These are phyloP conservation scores for Chlamydomonas urium DNA, from an alignment of 139 green algal genomes.

Conservation along the genomic window DNA sequence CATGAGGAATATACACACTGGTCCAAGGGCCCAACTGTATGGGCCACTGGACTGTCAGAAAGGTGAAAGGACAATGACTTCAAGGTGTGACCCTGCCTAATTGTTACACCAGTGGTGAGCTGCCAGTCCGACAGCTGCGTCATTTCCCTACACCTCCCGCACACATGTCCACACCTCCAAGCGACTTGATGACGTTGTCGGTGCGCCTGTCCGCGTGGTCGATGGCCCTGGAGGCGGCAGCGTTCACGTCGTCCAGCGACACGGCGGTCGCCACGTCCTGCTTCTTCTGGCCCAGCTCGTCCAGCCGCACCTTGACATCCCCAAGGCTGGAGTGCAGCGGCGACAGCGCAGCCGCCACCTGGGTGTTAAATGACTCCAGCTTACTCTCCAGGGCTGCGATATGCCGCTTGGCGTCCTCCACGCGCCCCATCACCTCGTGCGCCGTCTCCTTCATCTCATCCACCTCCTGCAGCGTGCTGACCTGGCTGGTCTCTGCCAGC, in stretches of 20 bases:
- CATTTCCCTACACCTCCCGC: no score
- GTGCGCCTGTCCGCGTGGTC: conserved; percentile 37
- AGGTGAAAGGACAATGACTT: no score
- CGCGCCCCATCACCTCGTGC: conserved; percentile 26
- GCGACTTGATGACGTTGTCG: conserved; percentile 29
- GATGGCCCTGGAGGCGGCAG: conserved; percentile 24
- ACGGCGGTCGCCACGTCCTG: conserved; percentile 26
- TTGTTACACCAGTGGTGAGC: no score
- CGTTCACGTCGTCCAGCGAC: conserved; percentile 33
- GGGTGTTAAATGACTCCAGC: conserved; percentile 41
- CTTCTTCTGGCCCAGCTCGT: conserved; percentile 19
- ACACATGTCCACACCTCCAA: conserved; percentile 3
- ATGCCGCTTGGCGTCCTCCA: conserved; percentile 40
- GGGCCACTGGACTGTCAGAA: no score
- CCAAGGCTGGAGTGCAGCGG: conserved; percentile 27
- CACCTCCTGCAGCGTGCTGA: conserved; percentile 36
- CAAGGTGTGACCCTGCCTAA: no score
- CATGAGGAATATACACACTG: no score
- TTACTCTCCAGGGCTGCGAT: conserved; percentile 33
- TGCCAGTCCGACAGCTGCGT: no score
- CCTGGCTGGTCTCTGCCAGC: conserved; percentile 39
- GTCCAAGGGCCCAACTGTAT: no score
- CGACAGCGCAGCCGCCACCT: conserved; percentile 38
- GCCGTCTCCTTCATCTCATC: conserved; percentile 40
- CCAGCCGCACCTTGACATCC: conserved; percentile 1